A percentile compares a stretch with the other conserved stretches of the same genome.
Conservation (phyloP, 176 grass and related monocot species). For the Dactylis glomerata region DNA sequence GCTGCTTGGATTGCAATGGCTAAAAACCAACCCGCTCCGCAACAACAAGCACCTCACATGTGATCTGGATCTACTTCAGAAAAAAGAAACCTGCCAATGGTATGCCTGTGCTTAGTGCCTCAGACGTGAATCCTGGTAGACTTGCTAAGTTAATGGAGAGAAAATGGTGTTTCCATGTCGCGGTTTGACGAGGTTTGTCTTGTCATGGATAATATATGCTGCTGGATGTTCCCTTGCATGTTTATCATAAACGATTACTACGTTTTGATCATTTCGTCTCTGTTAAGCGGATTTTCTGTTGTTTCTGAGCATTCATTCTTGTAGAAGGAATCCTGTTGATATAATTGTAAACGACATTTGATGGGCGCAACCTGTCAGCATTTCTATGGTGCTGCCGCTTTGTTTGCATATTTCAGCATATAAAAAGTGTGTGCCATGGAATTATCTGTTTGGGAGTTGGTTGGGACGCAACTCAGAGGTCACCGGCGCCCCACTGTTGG, state of each 20-base stretch:
- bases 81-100: not conserved
- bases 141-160: slow-evolving; percentile 24
- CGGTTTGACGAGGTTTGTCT: slow-evolving; percentile 25
- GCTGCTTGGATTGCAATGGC: slow-evolving; percentile 46
- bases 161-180: slow-evolving; percentile 22
- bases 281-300: not conserved
- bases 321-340: not conserved
- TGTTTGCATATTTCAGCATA: not conserved
- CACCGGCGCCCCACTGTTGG: not conserved
- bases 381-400: not conserved
- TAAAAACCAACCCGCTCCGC: slow-evolving; percentile 27
- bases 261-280: not conserved
- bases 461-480: not conserved
- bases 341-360: not conserved
- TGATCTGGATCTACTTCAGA: slow-evolving; percentile 2
- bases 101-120: not conserved
- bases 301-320: not conserved
- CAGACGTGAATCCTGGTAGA: slow-evolving; percentile 20
- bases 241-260: not conserved
- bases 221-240: slow-evolving; percentile 23
- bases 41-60: not conserved
- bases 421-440: not conserved
- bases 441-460: not conserved
- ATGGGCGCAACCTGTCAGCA: not conserved
- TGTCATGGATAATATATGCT: not conserved